Evolutionary conservation across 208 protist genomes (phyloP).

Genomic region (Tetramitus jugosus): DNA sequence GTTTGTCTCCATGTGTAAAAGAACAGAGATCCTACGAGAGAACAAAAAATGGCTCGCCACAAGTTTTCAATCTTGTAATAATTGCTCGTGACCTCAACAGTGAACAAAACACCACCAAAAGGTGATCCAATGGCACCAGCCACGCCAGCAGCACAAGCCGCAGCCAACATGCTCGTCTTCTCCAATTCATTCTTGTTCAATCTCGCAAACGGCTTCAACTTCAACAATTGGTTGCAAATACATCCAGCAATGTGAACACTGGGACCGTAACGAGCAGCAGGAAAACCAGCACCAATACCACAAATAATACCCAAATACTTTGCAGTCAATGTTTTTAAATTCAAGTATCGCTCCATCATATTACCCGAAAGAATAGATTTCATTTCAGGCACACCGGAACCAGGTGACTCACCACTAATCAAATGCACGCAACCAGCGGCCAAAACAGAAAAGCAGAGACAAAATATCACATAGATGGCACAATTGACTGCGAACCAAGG

Average conservation of each 20-base stretch:
- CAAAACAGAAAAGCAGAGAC: no score
- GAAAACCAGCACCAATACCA: neutral
- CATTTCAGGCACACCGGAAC: no score
- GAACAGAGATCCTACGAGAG: neutral
- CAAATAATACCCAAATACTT: neutral
- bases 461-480: no score
- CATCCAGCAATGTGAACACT: neutral
- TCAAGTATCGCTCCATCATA: neutral
- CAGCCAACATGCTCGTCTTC: conserved; percentile 35
- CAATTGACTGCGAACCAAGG: no score
- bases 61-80: conserved; percentile 45
- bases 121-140: conserved; percentile 44
- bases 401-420: no score
- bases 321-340: neutral
- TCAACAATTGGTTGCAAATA: neutral
- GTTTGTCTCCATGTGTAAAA: neutral
- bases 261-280: neutral
- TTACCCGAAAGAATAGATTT: no score
- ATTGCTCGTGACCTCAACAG: conserved; percentile 50
- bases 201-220: conserved; percentile 22
- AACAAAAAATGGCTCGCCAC: conserved; percentile 41
- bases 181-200: conserved; percentile 30
- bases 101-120: conserved; percentile 49
- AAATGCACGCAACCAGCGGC: no score
- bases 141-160: conserved; percentile 44